Evolutionary conservation across 1,139 yeast species (phyloP).

Genomic region (Eremothecium coryli): DNA sequence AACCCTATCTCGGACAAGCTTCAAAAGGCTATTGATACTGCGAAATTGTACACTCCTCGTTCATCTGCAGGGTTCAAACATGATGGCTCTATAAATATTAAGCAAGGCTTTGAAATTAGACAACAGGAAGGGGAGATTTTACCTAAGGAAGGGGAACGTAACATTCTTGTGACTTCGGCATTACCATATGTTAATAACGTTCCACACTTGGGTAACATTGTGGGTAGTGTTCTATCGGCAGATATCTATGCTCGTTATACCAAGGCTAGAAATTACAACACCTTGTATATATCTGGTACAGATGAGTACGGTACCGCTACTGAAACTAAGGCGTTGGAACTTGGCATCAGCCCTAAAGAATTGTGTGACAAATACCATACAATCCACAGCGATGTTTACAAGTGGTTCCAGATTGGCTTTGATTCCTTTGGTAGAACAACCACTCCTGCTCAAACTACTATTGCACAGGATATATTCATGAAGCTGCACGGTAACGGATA

Average conservation of each 20-base stretch:
- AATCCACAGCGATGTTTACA: constrained; percentile 81
- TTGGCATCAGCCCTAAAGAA: constrained; percentile 75
- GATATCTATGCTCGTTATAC: constrained; percentile 89
- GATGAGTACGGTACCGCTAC: constrained; percentile 99
- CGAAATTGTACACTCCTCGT: constrained; percentile 28
- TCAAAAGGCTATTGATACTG: constrained; percentile 35
- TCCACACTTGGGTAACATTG: constrained; percentile 94
- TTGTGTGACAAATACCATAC: constrained; percentile 84
- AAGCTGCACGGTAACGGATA: constrained; percentile 64
- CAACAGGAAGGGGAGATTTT: constrained; percentile 31
- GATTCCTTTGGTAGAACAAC: constrained; percentile 96
- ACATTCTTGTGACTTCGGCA: constrained; percentile 87
- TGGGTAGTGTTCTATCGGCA: constrained; percentile 91
- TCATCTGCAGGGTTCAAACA: constrained; percentile 37
- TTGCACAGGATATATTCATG: constrained; percentile 86
- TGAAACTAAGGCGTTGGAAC: constrained; percentile 95
- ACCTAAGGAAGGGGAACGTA: constrained; percentile 65
- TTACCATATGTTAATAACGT: constrained; percentile 96
- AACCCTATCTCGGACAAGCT: constrained; percentile 34
- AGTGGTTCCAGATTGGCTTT: constrained; percentile 94
- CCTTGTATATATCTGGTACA: constrained; percentile 87
- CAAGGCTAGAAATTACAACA: constrained; percentile 80
- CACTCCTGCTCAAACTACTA: constrained; percentile 82
- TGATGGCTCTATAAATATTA: constrained; percentile 48
- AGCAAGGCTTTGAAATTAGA: constrained; percentile 36